Evolutionary conservation across 345 rosid genomes (phyloP).

Genomic region (Salix purpurea): DNA sequence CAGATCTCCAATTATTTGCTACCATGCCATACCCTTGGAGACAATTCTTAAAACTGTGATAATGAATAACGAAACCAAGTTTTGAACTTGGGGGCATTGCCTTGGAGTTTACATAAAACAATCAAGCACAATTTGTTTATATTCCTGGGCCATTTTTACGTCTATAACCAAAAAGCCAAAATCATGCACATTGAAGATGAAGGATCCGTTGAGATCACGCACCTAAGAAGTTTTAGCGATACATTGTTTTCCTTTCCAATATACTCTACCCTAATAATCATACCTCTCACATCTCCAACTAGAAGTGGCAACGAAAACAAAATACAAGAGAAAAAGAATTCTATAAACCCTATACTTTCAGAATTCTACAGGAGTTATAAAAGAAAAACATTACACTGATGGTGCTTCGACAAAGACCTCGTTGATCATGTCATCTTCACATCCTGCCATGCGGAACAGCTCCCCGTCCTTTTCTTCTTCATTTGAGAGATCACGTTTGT

Average conservation of each 20-base stretch:
- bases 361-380: slow-evolving; percentile 29
- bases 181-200: slow-evolving; percentile 15
- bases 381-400: slow-evolving; percentile 41
- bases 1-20: rapidly evolving
- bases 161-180: slow-evolving; percentile 10
- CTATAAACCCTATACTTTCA: slow-evolving; percentile 31
- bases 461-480: slow-evolving; percentile 54
- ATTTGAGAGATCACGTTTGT: slow-evolving; percentile 39
- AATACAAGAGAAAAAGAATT: slow-evolving; percentile 23
- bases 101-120: not conserved
- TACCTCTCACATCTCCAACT: slow-evolving; percentile 23
- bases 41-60: not conserved
- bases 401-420: slow-evolving; percentile 41
- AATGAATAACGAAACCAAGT: not conserved
- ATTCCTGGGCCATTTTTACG: slow-evolving; percentile 7
- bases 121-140: not conserved
- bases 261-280: slow-evolving; percentile 18
- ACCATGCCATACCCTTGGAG: too few species aligned
- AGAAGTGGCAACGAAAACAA: slow-evolving; percentile 20
- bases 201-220: slow-evolving; percentile 27
- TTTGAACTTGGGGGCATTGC: not conserved
- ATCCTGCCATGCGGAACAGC: slow-evolving; percentile 25
- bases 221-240: slow-evolving; percentile 16
- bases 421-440: slow-evolving; percentile 46
- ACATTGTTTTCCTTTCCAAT: slow-evolving; percentile 23